Conservation (phyloP, 2,329 filamentous ascomycete species). For the Aspergillaceae sp. region DNA sequence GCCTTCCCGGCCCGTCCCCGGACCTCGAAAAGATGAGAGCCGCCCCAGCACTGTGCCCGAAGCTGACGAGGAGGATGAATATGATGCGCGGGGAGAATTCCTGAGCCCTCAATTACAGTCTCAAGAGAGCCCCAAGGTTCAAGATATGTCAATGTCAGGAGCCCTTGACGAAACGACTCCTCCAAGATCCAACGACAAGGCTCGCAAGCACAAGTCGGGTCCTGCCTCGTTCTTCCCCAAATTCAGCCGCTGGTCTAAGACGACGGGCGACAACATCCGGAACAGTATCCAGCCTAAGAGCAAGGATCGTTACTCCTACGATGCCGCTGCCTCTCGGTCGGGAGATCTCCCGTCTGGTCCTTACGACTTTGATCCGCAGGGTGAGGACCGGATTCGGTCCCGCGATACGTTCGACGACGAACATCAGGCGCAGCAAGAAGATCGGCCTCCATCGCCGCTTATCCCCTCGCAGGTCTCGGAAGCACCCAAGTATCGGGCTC, state of each 20-base stretch:
- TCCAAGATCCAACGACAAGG: slow-evolving; percentile 59
- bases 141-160: slow-evolving; percentile 22
- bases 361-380: slow-evolving; percentile 38
- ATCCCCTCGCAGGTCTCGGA: slow-evolving; percentile 51
- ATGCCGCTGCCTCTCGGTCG: slow-evolving; percentile 66
- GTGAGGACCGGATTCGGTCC: slow-evolving; percentile 39
- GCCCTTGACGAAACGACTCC: slow-evolving; percentile 72
- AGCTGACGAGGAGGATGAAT: slow-evolving; percentile 65
- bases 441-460: slow-evolving; percentile 51
- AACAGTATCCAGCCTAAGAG: slow-evolving; percentile 49
- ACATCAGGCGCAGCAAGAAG: slow-evolving; percentile 22
- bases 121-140: slow-evolving; percentile 45
- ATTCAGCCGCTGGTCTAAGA: slow-evolving; percentile 95
- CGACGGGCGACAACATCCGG: slow-evolving; percentile 72
- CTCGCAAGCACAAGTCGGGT: slow-evolving; percentile 81
- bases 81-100: slow-evolving; percentile 42
- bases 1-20: slow-evolving; percentile 29
- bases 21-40: slow-evolving; percentile 54
- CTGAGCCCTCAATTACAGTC: slow-evolving; percentile 51
- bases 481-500: slow-evolving; percentile 56
- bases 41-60: slow-evolving; percentile 87
- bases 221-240: slow-evolving; percentile 79
- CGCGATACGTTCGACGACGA: slow-evolving; percentile 34
- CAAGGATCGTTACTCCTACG: slow-evolving; percentile 36
- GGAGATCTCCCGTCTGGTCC: slow-evolving; percentile 62